A percentile compares a stretch with the other conserved stretches of the same genome.
Conservation (phyloP, 768 basidiomycete genomes). For the Boletus rufocinnamomeus region DNA sequence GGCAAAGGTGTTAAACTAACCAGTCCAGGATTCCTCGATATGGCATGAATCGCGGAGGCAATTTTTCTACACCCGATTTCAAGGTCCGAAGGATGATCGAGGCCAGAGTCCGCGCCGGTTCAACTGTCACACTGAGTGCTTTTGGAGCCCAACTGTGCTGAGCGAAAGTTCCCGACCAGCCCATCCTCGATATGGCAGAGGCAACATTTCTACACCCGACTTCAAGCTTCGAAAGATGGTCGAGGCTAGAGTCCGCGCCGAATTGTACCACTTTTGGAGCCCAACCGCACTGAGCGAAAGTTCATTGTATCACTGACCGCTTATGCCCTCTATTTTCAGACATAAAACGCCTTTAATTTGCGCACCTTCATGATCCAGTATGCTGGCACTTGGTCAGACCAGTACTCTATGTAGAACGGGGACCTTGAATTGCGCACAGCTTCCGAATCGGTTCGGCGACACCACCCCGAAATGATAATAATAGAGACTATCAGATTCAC, state of each 20-base stretch:
- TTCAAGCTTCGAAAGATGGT: no score
- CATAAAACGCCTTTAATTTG: not conserved
- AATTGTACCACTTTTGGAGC: no score
- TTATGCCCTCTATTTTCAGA: not conserved
- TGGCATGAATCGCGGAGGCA: not conserved
- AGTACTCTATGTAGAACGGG: not conserved
- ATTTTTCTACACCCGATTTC: not conserved
- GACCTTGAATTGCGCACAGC: not conserved
- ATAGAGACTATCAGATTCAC: not conserved
- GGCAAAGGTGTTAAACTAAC: no score
- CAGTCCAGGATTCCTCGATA: not conserved
- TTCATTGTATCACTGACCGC: not conserved
- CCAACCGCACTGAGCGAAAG: no score
- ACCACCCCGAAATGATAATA: no score
- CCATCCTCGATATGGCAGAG: no score
- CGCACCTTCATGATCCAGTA: not conserved
- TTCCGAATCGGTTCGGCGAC: not conserved
- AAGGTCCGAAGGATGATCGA: not conserved
- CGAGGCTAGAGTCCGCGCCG: no score
- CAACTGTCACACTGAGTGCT: no score
- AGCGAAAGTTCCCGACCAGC: no score
- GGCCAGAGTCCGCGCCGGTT: not conserved
- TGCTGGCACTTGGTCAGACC: not conserved
- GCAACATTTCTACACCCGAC: no score
- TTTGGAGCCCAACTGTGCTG: not conserved